phyloP scores from a whole-genome alignment of 257 asterid genomes.

The Pogostemon cablin region DNA sequence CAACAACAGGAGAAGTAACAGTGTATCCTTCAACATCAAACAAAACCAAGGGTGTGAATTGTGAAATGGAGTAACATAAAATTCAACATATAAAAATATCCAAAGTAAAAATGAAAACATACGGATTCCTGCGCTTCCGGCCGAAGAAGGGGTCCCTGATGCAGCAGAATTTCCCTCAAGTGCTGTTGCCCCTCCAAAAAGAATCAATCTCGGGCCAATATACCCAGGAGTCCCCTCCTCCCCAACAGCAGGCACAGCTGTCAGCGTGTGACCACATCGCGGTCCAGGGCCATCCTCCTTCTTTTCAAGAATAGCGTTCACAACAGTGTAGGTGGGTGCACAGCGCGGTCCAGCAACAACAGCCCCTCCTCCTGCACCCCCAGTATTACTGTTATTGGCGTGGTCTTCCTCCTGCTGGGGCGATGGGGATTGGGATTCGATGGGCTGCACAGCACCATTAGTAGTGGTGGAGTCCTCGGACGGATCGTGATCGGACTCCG shows the following conservation, averaged over 20 bases:
- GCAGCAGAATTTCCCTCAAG: conserved; percentile 95
- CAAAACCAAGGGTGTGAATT: neutral
- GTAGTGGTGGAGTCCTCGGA: conserved; percentile 36
- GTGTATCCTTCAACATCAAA: conserved; percentile 4
- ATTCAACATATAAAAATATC: conserved; percentile 25
- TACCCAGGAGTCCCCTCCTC: conserved; percentile 90
- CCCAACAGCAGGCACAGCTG: conserved; percentile 95
- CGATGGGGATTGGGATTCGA: conserved; percentile 48
- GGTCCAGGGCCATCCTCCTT: conserved; percentile 98
- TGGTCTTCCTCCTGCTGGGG: conserved; percentile 45
- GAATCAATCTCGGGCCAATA: conserved; percentile 83
- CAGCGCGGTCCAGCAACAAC: conserved; percentile 76
- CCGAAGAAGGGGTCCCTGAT: conserved; percentile 92
- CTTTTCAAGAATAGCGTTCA: conserved; percentile 78
- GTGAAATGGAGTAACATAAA: conserved; percentile 1
- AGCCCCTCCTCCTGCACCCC: conserved; percentile 41
- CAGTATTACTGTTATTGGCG: conserved; percentile 37
- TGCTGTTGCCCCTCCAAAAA: conserved; percentile 98
- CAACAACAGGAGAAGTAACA: conserved; percentile 6
- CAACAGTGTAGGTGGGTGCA: conserved; percentile 81
- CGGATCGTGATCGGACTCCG: conserved; percentile 75
- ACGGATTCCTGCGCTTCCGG: conserved; percentile 99
- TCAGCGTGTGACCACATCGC: conserved; percentile 95
- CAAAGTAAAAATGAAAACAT: conserved; percentile 38
- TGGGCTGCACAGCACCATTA: conserved; percentile 42